Evolutionary conservation across 2,329 filamentous ascomycete genomes (phyloP).

Genomic region (Fusarium sp.): DNA sequence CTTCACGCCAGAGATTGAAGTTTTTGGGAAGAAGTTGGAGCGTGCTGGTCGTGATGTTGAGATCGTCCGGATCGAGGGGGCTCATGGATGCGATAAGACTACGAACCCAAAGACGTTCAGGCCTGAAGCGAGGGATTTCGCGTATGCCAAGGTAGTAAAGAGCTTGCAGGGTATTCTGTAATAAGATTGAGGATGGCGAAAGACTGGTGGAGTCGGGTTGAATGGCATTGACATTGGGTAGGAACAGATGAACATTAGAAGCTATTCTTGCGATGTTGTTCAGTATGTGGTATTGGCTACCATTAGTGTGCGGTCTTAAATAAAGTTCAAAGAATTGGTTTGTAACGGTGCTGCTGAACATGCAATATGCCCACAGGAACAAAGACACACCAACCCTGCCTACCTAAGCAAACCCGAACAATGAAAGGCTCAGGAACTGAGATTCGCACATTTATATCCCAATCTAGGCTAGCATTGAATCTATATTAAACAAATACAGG

Average conservation of each 20-base stretch:
- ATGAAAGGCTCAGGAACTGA: too few relatives aligned
- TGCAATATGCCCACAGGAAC: neutral
- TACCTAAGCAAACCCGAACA: neutral
- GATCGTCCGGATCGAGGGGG: slow-evolving; percentile 16
- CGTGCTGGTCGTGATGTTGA: slow-evolving; percentile 10
- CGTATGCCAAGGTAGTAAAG: slow-evolving; percentile 4
- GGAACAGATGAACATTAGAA: fast-evolving
- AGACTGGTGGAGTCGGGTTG: neutral
- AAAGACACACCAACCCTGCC: neutral
- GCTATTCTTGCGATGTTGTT: neutral
- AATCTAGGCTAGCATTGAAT: fast-evolving
- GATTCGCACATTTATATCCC: fast-evolving
- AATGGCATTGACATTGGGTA: neutral
- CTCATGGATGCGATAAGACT: slow-evolving; percentile 39
- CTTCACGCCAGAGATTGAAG: slow-evolving; percentile 49
- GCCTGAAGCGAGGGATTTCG: neutral
- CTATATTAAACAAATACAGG: too few relatives aligned
- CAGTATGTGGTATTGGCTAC: fast-evolving
- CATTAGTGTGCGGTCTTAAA: fast-evolving
- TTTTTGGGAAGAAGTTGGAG: slow-evolving; percentile 41
- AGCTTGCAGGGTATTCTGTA: neutral
- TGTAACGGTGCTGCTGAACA: neutral
- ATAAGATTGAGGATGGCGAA: neutral
- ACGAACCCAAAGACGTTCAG: neutral
- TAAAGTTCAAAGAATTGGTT: neutral